Conservation (phyloP, 2,329 filamentous ascomycete genomes). For the Hymenoscyphus linearis region DNA sequence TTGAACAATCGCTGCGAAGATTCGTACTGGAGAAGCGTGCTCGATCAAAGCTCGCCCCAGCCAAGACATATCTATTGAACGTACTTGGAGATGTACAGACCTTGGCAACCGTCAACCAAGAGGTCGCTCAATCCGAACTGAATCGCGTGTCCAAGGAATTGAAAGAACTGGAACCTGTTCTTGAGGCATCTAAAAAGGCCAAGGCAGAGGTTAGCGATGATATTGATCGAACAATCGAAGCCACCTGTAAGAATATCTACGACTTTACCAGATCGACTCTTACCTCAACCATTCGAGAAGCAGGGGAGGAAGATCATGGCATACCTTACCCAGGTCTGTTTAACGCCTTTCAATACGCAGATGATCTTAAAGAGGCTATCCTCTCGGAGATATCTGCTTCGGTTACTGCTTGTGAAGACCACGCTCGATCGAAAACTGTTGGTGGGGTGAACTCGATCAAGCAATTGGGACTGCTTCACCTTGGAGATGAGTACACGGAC, state of each 20-base stretch:
- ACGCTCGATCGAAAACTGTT: slow-evolving; percentile 73
- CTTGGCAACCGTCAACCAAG: slow-evolving; percentile 79
- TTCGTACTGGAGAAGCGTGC: slow-evolving; percentile 96
- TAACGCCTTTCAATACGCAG: slow-evolving; percentile 83
- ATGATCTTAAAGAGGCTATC: slow-evolving; percentile 89
- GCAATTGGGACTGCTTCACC: slow-evolving; percentile 78
- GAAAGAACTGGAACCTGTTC: slow-evolving; percentile 74
- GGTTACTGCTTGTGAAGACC: slow-evolving; percentile 75
- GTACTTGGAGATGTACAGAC: slow-evolving; percentile 81
- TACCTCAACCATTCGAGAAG: slow-evolving; percentile 66
- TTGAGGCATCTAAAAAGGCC: slow-evolving; percentile 78
- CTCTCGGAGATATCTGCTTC: slow-evolving; percentile 77
- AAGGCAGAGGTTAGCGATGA: slow-evolving; percentile 74
- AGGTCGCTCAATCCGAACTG: slow-evolving; percentile 80
- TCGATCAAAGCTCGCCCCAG: slow-evolving; percentile 89
- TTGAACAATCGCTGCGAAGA: slow-evolving; percentile 82
- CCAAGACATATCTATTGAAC: slow-evolving; percentile 92
- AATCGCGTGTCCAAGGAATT: slow-evolving; percentile 78
- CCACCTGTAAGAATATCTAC: slow-evolving; percentile 81
- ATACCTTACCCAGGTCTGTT: slow-evolving; percentile 84
- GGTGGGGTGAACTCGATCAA: slow-evolving; percentile 82
- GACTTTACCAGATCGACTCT: slow-evolving; percentile 73
- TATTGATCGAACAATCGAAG: slow-evolving; percentile 76
- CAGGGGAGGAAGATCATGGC: slow-evolving; percentile 72
- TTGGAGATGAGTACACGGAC: slow-evolving; percentile 80